Evolutionary conservation across 73 alveolate species (phyloP).

Genomic region (Paramecium biaurelia): DNA sequence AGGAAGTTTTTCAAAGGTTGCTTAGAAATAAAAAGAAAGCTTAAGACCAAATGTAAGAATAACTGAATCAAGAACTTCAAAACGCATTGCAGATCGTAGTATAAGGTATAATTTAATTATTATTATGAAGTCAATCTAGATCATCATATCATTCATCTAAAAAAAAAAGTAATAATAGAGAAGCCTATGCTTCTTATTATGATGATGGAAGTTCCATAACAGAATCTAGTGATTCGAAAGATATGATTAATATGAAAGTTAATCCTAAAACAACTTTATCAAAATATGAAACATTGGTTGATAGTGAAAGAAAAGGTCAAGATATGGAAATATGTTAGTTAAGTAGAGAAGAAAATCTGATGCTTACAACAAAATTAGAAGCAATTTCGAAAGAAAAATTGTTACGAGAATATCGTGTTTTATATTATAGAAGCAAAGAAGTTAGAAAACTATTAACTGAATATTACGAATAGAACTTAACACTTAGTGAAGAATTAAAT

Average conservation of each 20-base stretch:
- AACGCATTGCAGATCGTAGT: not conserved
- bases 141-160: not conserved
- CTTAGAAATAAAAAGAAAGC: not conserved
- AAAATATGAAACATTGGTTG: not conserved
- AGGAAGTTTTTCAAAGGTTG: slow-evolving; percentile 21
- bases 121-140: not conserved
- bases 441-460: slow-evolving; percentile 22
- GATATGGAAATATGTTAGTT: not conserved
- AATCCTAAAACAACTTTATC: not conserved
- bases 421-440: slow-evolving; percentile 26
- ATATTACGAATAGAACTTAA: not conserved
- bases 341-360: slow-evolving; percentile 13
- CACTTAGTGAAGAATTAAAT: not conserved
- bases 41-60: not conserved
- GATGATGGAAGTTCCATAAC: not conserved
- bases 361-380: slow-evolving; percentile 25
- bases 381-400: slow-evolving; percentile 6
- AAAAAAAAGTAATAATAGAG: not conserved
- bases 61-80: not conserved
- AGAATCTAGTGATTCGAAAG: not conserved
- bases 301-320: not conserved
- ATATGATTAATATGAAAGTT: not conserved
- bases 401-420: slow-evolving; percentile 11
- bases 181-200: not conserved
- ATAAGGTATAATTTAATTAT: not conserved